Conservation (phyloP, 352 stramenopile genomes). For the Globisporangium emineosum region DNA sequence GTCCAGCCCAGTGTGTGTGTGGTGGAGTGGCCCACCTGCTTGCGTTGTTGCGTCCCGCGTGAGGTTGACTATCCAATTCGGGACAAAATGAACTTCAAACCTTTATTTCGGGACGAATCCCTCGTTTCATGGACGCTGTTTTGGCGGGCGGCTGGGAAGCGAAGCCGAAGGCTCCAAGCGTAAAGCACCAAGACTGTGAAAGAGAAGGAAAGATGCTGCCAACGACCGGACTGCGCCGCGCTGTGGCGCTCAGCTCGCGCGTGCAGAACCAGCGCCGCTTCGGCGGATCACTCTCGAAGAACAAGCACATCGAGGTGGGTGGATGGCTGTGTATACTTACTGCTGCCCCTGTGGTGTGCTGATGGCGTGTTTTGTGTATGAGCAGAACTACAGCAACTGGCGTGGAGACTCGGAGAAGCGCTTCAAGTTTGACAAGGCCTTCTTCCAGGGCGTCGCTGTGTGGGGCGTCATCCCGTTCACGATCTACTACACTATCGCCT, state of each 20-base stretch:
- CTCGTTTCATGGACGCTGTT: too few relatives aligned
- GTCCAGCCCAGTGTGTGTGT: neutral
- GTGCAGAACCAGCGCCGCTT: slow-evolving; percentile 67
- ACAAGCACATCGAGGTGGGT: slow-evolving; percentile 80
- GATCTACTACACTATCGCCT: slow-evolving; percentile 62
- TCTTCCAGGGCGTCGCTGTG: slow-evolving; percentile 50
- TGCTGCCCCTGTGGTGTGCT: neutral
- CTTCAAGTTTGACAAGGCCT: slow-evolving; percentile 68
- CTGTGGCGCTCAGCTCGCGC: slow-evolving; percentile 35
- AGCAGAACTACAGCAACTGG: slow-evolving; percentile 86
- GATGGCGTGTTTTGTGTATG: slow-evolving; percentile 2
- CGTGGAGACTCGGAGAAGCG: slow-evolving; percentile 80
- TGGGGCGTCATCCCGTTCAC: slow-evolving; percentile 61
- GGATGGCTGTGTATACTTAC: neutral
- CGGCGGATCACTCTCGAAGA: slow-evolving; percentile 76
- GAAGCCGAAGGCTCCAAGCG: neutral
- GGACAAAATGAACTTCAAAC: slow-evolving; percentile 1
- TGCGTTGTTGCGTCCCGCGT: neutral
- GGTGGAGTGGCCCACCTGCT: neutral
- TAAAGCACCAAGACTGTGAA: slow-evolving; percentile 7
- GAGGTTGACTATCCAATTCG: neutral
- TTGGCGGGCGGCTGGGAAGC: slow-evolving; percentile 15
- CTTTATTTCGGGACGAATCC: neutral
- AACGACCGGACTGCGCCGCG: slow-evolving; percentile 45
- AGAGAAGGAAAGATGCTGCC: slow-evolving; percentile 31